Conservation (phyloP, 1,284 basidiomycete species). For the Apiotrichum gracile region DNA sequence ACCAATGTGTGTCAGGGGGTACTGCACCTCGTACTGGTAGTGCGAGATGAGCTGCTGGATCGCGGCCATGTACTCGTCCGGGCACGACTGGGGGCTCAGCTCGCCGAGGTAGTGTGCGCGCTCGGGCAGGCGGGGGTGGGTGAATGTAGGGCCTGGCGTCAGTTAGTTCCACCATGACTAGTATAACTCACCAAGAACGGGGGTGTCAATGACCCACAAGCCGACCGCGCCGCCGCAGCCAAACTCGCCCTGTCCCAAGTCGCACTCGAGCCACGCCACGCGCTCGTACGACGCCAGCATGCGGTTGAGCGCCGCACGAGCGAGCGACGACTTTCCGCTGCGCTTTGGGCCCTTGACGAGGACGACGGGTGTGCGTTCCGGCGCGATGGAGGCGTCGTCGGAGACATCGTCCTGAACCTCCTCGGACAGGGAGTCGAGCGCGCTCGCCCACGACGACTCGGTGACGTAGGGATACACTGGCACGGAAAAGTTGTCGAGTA, state of each 20-base stretch:
- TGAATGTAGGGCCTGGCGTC: slow-evolving; percentile 70
- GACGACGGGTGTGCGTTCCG: slow-evolving; percentile 35
- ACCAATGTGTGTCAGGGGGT: slow-evolving; percentile 37
- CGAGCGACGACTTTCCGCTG: slow-evolving; percentile 83
- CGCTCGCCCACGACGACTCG: slow-evolving; percentile 57
- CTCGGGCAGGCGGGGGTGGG: slow-evolving; percentile 65
- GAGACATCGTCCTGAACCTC: slow-evolving; percentile 2
- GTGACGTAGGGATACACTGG: slow-evolving; percentile 51
- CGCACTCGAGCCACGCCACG: slow-evolving; percentile 87
- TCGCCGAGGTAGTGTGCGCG: slow-evolving; percentile 80
- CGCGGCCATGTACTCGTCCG: slow-evolving; percentile 69
- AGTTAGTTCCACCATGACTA: not conserved
- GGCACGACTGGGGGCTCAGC: slow-evolving; percentile 68
- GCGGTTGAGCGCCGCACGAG: slow-evolving; percentile 66
- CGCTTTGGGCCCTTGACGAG: slow-evolving; percentile 80
- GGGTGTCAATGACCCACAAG: slow-evolving; percentile 63
- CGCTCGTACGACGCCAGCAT: slow-evolving; percentile 59
- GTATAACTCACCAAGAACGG: slow-evolving; percentile 59
- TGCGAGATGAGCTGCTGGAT: slow-evolving; percentile 63
- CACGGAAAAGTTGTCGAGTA: slow-evolving; percentile 38
- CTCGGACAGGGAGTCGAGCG: slow-evolving; percentile 43
- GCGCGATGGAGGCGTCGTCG: slow-evolving; percentile 11
- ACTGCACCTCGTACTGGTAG: slow-evolving; percentile 66
- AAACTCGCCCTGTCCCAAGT: slow-evolving; percentile 91
- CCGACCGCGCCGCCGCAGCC: slow-evolving; percentile 79